Conservation (phyloP, 2,329 filamentous ascomycete genomes). For the Penicillium hordei region DNA sequence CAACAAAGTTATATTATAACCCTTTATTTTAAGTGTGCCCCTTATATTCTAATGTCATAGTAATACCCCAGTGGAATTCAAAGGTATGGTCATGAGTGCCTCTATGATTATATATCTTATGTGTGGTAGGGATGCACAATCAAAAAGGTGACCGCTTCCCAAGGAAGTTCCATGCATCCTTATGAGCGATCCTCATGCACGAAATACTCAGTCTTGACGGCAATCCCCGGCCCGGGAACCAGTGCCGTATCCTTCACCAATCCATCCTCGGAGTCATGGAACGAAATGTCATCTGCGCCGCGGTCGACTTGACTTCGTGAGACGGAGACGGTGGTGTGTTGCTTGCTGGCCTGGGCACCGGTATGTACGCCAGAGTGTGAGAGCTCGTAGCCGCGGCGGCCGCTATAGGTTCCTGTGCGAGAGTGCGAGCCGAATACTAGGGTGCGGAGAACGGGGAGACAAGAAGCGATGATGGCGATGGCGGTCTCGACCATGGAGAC, state of each 20-base stretch:
- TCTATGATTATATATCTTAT: not conserved
- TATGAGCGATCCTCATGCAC: not conserved
- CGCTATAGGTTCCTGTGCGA: constrained; percentile 22
- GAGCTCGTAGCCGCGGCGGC: constrained; percentile 21
- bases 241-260: constrained; percentile 13
- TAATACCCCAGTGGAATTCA: not conserved
- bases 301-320: constrained; percentile 7
- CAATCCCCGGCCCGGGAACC: constrained; percentile 13
- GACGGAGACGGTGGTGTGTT: constrained; percentile 13
- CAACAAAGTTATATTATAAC: not conserved
- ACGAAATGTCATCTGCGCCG: constrained; percentile 12
- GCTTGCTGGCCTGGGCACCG: not conserved
- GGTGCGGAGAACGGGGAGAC: constrained; percentile 18
- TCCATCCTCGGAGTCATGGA: constrained; percentile 22
- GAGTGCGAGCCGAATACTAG: constrained; percentile 29
- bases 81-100: not conserved
- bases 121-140: not conserved
- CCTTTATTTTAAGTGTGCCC: not conserved
- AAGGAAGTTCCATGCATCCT: not conserved
- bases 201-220: constrained; percentile 22
- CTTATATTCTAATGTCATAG: not conserved
- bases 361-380: constrained; percentile 14
- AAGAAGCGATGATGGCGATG: constrained; percentile 23
- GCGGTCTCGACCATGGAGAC: constrained; percentile 26
- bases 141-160: not conserved